These are phyloP conservation scores for Diversispora epigaea DNA, from an alignment of 192 early-diverging fungal genomes.

Conservation along the genomic window DNA sequence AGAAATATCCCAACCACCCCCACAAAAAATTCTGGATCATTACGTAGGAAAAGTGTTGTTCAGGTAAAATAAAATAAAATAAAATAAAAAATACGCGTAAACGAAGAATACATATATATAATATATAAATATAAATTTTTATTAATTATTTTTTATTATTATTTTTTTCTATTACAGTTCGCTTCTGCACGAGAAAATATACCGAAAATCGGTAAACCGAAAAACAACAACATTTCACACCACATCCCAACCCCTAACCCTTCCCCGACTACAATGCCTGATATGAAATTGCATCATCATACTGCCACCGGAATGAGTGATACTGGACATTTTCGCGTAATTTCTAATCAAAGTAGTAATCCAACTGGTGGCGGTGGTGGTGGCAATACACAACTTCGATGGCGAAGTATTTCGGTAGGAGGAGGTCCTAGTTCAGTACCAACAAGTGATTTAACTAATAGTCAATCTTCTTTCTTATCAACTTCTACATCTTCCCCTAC, in stretches of 20 bases:
- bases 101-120: too few species aligned
- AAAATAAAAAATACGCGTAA: too few species aligned
- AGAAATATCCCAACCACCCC: too few species aligned
- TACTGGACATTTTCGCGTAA: neutral
- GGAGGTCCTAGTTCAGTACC: neutral
- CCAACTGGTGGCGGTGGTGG: neutral
- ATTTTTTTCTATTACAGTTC: neutral
- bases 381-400: neutral
- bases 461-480: neutral
- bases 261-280: conserved; percentile 17
- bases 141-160: too few species aligned
- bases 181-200: neutral
- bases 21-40: too few species aligned
- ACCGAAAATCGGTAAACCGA: conserved; percentile 8
- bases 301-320: neutral
- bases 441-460: neutral
- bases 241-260: conserved; percentile 29
- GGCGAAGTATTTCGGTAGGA: conserved; percentile 27
- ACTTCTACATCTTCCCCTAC: conserved; percentile 1
- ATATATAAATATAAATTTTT: too few species aligned
- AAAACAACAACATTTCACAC: conserved; percentile 12
- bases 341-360: neutral
- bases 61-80: conserved; percentile 9
- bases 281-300: conserved; percentile 14
- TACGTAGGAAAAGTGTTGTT: conserved; percentile 2